Evolutionary conservation across 257 asterid genomes (phyloP).

Genomic region (Penstemon barbatus): DNA sequence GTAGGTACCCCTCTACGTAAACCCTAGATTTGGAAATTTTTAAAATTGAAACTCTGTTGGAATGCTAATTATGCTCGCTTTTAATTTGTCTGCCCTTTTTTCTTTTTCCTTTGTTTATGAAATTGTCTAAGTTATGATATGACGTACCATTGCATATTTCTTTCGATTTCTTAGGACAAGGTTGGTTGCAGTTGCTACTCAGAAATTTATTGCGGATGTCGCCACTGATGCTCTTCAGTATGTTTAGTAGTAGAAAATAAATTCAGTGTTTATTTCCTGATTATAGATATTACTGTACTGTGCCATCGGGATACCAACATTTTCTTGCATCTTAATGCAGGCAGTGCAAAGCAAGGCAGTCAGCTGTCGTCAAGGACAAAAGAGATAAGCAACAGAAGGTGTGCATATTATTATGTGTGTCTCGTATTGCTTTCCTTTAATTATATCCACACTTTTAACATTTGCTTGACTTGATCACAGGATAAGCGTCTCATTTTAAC

Average conservation of each 20-base stretch:
- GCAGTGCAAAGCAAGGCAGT: conserved; percentile 91
- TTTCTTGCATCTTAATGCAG: conserved; percentile 44
- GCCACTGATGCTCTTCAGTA: conserved; percentile 99
- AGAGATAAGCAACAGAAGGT: conserved; percentile 98
- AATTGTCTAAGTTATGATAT: not conserved
- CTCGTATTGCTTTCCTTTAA: conserved; percentile 18
- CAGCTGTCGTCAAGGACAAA: conserved; percentile 77
- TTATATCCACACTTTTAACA: conserved; percentile 28
- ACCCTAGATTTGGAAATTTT: conserved; percentile 15
- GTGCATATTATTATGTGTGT: not conserved
- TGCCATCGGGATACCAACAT: not conserved
- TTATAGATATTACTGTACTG: not conserved
- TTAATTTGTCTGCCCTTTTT: not conserved
- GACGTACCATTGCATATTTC: not conserved
- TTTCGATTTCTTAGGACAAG: conserved; percentile 53
- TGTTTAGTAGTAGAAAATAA: conserved; percentile 11
- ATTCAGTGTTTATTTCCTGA: not conserved
- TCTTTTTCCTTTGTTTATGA: too few relatives aligned
- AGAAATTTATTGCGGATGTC: conserved; percentile 93
- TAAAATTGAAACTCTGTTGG: too few relatives aligned
- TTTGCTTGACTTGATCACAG: conserved; percentile 38
- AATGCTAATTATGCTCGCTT: too few relatives aligned
- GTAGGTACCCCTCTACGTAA: conserved; percentile 53
- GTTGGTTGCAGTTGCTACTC: conserved; percentile 98
- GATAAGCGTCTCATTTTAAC: conserved; percentile 91